Conservation (phyloP, 345 rosid species). For the Hevea brasiliensis region DNA sequence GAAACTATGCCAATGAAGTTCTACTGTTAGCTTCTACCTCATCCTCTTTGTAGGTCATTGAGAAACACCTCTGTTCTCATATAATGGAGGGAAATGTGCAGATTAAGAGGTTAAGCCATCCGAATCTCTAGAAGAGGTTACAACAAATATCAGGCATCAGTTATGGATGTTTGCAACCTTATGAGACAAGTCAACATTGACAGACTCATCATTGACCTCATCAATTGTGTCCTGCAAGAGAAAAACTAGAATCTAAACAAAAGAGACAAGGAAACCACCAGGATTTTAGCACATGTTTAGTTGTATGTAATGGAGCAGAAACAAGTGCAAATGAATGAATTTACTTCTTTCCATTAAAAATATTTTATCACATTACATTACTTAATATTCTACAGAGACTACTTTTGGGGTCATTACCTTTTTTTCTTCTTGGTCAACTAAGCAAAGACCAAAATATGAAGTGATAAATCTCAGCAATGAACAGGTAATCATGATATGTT, state of each 20-base stretch:
- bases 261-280: background rate
- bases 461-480: no score
- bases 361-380: background rate
- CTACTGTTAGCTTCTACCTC: constrained; percentile 4
- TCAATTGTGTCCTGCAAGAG: constrained; percentile 43
- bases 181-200: constrained; percentile 48
- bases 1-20: background rate
- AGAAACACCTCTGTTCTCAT: background rate
- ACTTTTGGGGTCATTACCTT: no score
- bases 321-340: background rate
- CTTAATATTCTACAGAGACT: no score
- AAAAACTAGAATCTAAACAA: constrained; percentile 8
- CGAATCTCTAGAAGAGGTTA: background rate
- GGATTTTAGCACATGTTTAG: background rate
- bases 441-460: no score
- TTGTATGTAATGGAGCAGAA: background rate
- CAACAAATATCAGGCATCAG: constrained; percentile 25
- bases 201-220: constrained; percentile 47
- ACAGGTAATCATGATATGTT: no score
- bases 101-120: background rate
- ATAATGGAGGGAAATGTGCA: background rate
- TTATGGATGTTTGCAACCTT: constrained; percentile 55
- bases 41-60: background rate
- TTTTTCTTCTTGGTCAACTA: no score
- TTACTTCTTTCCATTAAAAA: no score